Base-by-base conservation (phyloP, 1,284 basidiomycete genomes). In the Rhizoctonia solani region DNA sequence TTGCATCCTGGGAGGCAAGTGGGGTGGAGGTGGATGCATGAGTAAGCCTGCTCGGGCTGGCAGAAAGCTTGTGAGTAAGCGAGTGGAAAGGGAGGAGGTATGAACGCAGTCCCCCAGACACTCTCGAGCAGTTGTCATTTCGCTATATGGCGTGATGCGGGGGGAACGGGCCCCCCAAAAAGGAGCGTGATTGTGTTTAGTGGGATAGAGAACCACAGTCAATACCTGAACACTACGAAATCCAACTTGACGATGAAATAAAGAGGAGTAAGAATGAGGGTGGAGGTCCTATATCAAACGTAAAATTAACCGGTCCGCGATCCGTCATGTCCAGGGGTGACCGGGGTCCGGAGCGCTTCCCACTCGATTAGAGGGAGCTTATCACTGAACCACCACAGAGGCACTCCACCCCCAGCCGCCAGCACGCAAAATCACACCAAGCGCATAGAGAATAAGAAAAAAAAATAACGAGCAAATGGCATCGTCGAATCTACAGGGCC, bases 401-500 rank as follows among this genome's bases (percentile, higher is more conserved):
- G 37, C 37, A 39, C 37, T 39, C 37, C 37, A 39, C 37, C 37
- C 37, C 8, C 37, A 39, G 16, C 37, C 8, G 37, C 44, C 44
- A 46, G 44, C 44, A 46, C 37, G 9, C 44, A 46, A 46, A 46
- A 46, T 11, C 19, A 9, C 19, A 46, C 9, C 44, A 11, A 6
- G 44, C 8, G 9, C 9, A 39, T 16, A 16, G 9, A 39, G 9
- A 39, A 39, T 32, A 47, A 71, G 69, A 68, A 32, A n/a, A n/a
- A n/a, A n/a, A n/a, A n/a, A n/a, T n/a, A n/a, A n/a, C n/a, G n/a
- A n/a, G n/a, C n/a, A n/a, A n/a, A n/a, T n/a, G n/a, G n/a, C 67
- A 23, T 34, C 70, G 30, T 68, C 67, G 27, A 69, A 63, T 54
- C 79, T 92, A 11, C 85, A 90, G 68, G 90, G 90, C 23, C 86